These are phyloP conservation scores for Agaricus sinodeliciosus DNA, from an alignment of 768 basidiomycete genomes.

Conservation along the genomic window DNA sequence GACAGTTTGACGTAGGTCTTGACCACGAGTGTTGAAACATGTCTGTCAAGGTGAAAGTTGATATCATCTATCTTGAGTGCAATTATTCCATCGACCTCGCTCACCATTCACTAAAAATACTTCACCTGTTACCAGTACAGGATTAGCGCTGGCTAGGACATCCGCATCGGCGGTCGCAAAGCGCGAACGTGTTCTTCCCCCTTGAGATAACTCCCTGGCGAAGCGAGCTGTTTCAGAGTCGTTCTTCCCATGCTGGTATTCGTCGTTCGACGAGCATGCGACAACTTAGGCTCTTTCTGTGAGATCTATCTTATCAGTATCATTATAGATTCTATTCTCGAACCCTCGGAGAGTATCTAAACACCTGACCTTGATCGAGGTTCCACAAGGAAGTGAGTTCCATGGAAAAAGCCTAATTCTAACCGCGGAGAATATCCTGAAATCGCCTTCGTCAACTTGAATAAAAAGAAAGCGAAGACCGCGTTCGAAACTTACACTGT, in stretches of 20 bases:
- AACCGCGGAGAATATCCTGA: slow-evolving; percentile 84
- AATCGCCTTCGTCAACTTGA: neutral
- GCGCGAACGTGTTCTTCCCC: slow-evolving; percentile 62
- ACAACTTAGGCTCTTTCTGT: slow-evolving; percentile 98
- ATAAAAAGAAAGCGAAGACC: neutral
- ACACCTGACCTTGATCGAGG: slow-evolving; percentile 73
- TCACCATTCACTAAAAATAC: no score
- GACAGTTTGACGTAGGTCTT: no score
- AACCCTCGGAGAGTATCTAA: neutral
- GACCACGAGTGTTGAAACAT: no score
- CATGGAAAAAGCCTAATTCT: slow-evolving; percentile 89
- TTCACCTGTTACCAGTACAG: neutral
- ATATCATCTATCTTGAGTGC: neutral
- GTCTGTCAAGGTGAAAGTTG: neutral
- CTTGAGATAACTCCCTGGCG: slow-evolving; percentile 60
- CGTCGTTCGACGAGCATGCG: slow-evolving; percentile 87
- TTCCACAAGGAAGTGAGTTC: slow-evolving; percentile 94
- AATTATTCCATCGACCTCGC: neutral
- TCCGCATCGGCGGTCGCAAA: slow-evolving; percentile 65
- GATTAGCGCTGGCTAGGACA: slow-evolving; percentile 48
- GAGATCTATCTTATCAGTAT: slow-evolving; percentile 49
- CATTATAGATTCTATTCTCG: neutral
- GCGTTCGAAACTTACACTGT: slow-evolving; percentile 27
- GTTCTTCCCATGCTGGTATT: slow-evolving; percentile 94
- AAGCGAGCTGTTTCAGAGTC: slow-evolving; percentile 87